Evolutionary conservation across 2,329 filamentous ascomycete species (phyloP).

Genomic region (Boeremia exigua): DNA sequence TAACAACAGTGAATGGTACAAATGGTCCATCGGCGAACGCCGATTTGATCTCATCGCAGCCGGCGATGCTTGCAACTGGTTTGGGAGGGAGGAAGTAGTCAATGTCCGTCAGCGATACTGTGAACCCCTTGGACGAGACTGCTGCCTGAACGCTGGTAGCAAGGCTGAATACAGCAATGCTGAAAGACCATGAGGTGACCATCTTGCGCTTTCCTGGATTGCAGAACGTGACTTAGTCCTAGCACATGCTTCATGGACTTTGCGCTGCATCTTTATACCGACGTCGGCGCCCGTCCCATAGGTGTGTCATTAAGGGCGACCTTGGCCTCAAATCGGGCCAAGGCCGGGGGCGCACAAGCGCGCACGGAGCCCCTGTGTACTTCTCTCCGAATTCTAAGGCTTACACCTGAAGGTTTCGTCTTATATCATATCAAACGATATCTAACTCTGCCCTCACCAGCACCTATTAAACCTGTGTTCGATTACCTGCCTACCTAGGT

Average conservation of each 20-base stretch:
- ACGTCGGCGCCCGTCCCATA: not conserved
- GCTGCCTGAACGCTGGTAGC: constrained; percentile 21
- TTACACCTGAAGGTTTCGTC: too few relatives aligned
- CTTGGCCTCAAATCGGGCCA: too few relatives aligned
- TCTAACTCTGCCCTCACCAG: too few relatives aligned
- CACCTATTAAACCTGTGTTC: too few relatives aligned
- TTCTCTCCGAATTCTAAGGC: too few relatives aligned
- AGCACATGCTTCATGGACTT: not conserved
- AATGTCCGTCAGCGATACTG: constrained; percentile 48
- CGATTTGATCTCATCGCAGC: constrained; percentile 25
- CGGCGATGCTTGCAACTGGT: constrained; percentile 42
- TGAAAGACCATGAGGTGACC: constrained; percentile 11
- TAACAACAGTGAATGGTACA: constrained; percentile 50
- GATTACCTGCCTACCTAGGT: too few relatives aligned
- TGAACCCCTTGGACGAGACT: constrained; percentile 48
- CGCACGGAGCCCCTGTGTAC: too few relatives aligned
- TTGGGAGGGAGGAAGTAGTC: constrained; percentile 51
- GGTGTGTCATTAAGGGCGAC: too few relatives aligned
- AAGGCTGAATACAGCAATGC: constrained; percentile 12
- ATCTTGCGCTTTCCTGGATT: constrained; percentile 8
- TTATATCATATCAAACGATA: too few relatives aligned
- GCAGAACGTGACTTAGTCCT: not conserved
- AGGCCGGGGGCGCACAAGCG: too few relatives aligned
- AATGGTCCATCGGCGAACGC: constrained; percentile 32
- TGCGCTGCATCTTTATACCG: constrained; percentile 1